Base-by-base conservation (phyloP, 148 eudicot genomes). In the Rhododendron simsii region DNA sequence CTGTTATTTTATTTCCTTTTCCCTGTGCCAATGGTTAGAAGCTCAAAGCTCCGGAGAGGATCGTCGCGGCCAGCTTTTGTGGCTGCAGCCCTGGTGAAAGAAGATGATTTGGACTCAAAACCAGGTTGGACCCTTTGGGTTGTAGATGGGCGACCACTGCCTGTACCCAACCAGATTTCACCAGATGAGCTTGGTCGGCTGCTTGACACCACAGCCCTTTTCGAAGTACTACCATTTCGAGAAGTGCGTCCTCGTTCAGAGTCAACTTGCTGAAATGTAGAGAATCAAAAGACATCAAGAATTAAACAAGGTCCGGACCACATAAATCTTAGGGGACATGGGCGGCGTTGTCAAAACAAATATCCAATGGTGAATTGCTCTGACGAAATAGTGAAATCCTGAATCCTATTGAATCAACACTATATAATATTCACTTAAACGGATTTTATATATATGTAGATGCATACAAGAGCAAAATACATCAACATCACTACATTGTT, bases 171-270 rank as follows among this genome's bases (percentile, higher is more conserved):
- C 61, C 96, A 89, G 86, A 94, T 93, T 86, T 93, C 99, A 67
- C 95, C 93, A 2, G 99, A 95, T 28, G 98, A 93, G 90, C 98
- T 92, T 51, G 98, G 99, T 86, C 96, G 87, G 87, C 98, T 97
- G 89, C 94, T 89, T 35, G 98, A 92, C 41, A 86, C 86, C 30
- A 92, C 86, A 12, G 92, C 96, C 88, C 94, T 91, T 87, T 90
- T 97, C 77, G 98, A 95, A 69, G 93, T 81, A 85, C 98, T 94
- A 20, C 93, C 93, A 35, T 93, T 89, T 77, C 98, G 88, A 84
- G 99, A 92, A 69, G 85, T 85, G 14, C 94, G 94, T 18, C 92
- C 94, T 93, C 95, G 90, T 51, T 96, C 98, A 37, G 92, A 86
- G 81, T 95, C 99, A 48, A 90, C 91, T 86, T 91, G 98, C 98